Base-by-base conservation (phyloP, 257 asterid species). In the Gardenia jasminoides region DNA sequence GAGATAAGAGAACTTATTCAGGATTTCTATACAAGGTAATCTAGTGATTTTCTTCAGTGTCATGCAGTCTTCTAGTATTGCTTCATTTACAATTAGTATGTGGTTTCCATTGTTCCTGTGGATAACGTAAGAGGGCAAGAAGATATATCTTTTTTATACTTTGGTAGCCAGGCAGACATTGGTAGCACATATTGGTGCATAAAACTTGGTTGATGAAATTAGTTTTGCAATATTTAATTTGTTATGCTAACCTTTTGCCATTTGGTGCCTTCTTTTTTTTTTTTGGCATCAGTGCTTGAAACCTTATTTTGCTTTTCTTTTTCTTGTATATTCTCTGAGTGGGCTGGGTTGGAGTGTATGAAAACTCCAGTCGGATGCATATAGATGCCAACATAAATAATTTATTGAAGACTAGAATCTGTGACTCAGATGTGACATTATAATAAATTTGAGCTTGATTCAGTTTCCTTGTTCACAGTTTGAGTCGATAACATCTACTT, bases 1-100 rank as follows among this genome's bases (percentile, higher is more conserved):
- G 97, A 92, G 86, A 86, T 92, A 52, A 88, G 99, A 88, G 99
- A 96, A 87, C 96, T 93, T 77, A 91, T 96, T 79, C 91, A 93
- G 81, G 97, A 93, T 87, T 96, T 93, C 86, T 91, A 96, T 79
- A 89, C 98, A 68, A 93, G 99, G 99, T 96, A 89, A 80, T 20
- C 20, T 11, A 12, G 11, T 52, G 30, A 26, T 8, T 62, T 62
- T 26, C 58, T 26, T 62, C 12, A 3, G 44, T 7, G 1, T 41
- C 28, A 1, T 11, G 41, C 44, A 11, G 11, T 52, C n/a, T 19
- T 36, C n/a, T 9, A 50, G 28, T 15, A 74, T 33, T 56, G 52
- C 68, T n/a, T 12, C 13, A 43, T 22, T 74, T 36, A 26, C 39
- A 16, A 7, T 54, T 33, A 56, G 20, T 44, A 58, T 75, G 70